These are phyloP conservation scores for Xylaria sp. DNA, from an alignment of 2,329 filamentous ascomycete species.

Conservation along the genomic window DNA sequence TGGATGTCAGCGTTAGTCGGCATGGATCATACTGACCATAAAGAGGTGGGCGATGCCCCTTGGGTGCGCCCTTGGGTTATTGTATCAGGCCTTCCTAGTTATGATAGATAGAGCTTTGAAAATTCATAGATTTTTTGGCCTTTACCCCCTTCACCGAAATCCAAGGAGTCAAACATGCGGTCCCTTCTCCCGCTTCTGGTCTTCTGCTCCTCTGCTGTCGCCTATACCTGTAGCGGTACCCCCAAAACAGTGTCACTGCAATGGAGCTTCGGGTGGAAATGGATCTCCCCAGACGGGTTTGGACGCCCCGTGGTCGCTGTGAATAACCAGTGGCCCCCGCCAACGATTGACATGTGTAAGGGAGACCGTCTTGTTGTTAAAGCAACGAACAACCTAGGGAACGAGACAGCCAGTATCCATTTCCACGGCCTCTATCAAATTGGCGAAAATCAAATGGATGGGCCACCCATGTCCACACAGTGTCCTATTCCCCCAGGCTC, in stretches of 20 bases:
- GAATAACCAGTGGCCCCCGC: slow-evolving; percentile 31
- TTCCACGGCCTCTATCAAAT: slow-evolving; percentile 30
- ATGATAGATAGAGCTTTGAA: not conserved
- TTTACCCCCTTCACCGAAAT: not conserved
- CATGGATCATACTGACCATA: slow-evolving; percentile 1
- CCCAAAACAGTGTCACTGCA: slow-evolving; percentile 25
- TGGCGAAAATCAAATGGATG: slow-evolving; percentile 33
- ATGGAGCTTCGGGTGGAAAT: slow-evolving; percentile 34
- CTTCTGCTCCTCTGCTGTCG: slow-evolving; percentile 14
- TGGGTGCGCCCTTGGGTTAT: not conserved
- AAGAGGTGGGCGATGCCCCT: slow-evolving; percentile 4
- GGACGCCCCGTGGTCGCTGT: slow-evolving; percentile 33
- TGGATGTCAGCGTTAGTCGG: not conserved
- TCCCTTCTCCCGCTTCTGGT: slow-evolving; percentile 20
- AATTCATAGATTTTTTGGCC: not conserved
- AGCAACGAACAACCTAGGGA: slow-evolving; percentile 28
- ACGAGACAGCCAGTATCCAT: slow-evolving; percentile 30
- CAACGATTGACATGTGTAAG: slow-evolving; percentile 28
- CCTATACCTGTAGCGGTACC: slow-evolving; percentile 15
- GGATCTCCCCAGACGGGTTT: slow-evolving; percentile 28
- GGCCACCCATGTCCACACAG: slow-evolving; percentile 27
- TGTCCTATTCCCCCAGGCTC: slow-evolving; percentile 31
- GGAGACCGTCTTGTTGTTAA: slow-evolving; percentile 28
- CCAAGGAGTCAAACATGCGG: slow-evolving; percentile 19
- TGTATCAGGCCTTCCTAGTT: not conserved